A percentile compares a stretch with the other conserved stretches of the same genome.
phyloP scores from a whole-genome alignment of 148 eudicot species.

The Rhododendron molle region DNA sequence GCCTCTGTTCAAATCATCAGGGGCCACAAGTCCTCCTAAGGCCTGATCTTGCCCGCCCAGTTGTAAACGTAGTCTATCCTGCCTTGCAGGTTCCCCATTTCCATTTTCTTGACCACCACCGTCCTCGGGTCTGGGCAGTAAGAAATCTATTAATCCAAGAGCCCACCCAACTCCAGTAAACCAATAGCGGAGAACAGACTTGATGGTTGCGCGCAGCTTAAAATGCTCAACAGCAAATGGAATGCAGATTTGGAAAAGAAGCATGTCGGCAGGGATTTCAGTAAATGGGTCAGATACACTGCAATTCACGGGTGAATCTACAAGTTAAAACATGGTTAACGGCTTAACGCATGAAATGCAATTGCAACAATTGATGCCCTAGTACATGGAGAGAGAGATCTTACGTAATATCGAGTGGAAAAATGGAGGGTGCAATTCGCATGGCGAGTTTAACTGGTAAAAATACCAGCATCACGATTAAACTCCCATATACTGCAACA shows the following conservation, averaged over 20 bases:
- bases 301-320: slow-evolving; percentile 24
- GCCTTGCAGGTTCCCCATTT: slow-evolving; percentile 63
- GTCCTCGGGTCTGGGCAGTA: slow-evolving; percentile 83
- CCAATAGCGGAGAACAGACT: slow-evolving; percentile 85
- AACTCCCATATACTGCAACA: slow-evolving; percentile 84
- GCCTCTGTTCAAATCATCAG: slow-evolving; percentile 44
- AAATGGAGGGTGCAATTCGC: slow-evolving; percentile 79
- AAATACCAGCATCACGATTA: slow-evolving; percentile 91
- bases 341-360: neutral
- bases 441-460: slow-evolving; percentile 95
- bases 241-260: slow-evolving; percentile 90
- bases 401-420: slow-evolving; percentile 95
- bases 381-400: slow-evolving; percentile 24
- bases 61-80: slow-evolving; percentile 55
- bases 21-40: slow-evolving; percentile 33
- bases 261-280: slow-evolving; percentile 95
- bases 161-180: slow-evolving; percentile 92
- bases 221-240: slow-evolving; percentile 97
- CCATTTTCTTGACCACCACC: slow-evolving; percentile 56
- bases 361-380: neutral
- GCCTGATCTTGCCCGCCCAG: slow-evolving; percentile 46
- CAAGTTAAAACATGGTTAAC: slow-evolving; percentile 4
- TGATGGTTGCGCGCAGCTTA: slow-evolving; percentile 72
- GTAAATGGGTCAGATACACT: slow-evolving; percentile 96
- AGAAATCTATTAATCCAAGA: slow-evolving; percentile 75